phyloP scores from a whole-genome alignment of 192 early-diverging fungal species.

The Coemansia sp. region DNA sequence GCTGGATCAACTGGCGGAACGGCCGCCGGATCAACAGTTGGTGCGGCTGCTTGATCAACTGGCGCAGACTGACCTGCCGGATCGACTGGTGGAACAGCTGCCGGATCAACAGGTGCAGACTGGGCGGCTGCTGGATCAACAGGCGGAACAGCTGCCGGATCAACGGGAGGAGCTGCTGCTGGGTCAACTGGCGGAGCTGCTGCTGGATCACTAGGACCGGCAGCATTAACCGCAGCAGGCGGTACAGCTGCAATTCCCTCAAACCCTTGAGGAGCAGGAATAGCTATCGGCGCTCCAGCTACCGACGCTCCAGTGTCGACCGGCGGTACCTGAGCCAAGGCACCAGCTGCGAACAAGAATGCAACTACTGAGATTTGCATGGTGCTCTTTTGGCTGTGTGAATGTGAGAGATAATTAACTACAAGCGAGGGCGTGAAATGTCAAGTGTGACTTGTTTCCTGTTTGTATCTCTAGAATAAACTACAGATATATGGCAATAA shows the following conservation, averaged over 20 bases:
- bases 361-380: constrained; percentile 34
- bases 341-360: constrained; percentile 25
- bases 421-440: neutral
- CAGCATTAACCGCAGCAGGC: neutral
- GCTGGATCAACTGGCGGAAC: neutral
- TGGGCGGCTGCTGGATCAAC: neutral
- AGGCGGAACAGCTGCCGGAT: neutral
- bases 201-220: neutral
- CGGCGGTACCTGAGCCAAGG: constrained; percentile 25
- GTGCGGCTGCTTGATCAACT: neutral
- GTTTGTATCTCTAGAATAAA: neutral
- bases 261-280: neutral
- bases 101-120: neutral
- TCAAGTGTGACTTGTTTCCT: neutral
- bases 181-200: neutral
- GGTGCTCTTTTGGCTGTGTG: neutral
- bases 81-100: neutral
- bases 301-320: neutral
- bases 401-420: neutral
- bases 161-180: neutral
- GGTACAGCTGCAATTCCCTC: neutral
- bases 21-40: neutral
- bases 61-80: neutral
- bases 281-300: neutral
- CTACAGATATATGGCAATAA: neutral